A percentile compares a stretch with the other conserved stretches of the same genome.
Evolutionary conservation across 1,284 basidiomycete genomes (phyloP).

Genomic region (Naganishia sp.): DNA sequence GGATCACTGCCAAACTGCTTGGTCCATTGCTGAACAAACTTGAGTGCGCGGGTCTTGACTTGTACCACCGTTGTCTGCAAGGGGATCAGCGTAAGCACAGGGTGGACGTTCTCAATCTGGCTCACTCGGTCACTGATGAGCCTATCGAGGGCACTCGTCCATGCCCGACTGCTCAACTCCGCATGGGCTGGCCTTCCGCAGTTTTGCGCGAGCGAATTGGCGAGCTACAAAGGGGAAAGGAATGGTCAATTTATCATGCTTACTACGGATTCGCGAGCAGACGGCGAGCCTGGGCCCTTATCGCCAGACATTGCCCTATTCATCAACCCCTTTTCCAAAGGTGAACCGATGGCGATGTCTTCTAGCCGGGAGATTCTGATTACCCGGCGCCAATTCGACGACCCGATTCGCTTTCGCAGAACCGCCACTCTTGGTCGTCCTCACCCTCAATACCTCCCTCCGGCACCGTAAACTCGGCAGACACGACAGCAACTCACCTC

Average conservation of each 20-base stretch:
- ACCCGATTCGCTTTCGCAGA: neutral
- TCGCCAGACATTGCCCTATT: too few species aligned
- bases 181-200: slow-evolving; percentile 76
- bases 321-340: too few species aligned
- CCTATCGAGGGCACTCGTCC: slow-evolving; percentile 83
- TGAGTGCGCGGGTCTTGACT: slow-evolving; percentile 74
- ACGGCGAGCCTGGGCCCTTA: too few species aligned
- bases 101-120: slow-evolving; percentile 30
- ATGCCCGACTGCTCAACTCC: slow-evolving; percentile 85
- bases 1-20: slow-evolving; percentile 76
- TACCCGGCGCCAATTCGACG: neutral
- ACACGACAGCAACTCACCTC: slow-evolving; percentile 48
- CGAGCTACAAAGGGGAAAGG: slow-evolving; percentile 58
- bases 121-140: slow-evolving; percentile 83
- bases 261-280: too few species aligned
- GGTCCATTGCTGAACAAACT: slow-evolving; percentile 80
- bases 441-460: neutral
- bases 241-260: neutral
- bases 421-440: neutral
- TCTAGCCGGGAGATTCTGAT: too few species aligned
- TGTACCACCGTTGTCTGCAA: slow-evolving; percentile 73
- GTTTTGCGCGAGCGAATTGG: slow-evolving; percentile 89
- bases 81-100: neutral
- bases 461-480: neutral
- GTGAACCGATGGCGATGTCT: too few species aligned